A percentile compares a stretch with the other conserved stretches of the same genome.
These are phyloP conservation scores for Microglena sp. DNA, from an alignment of 139 green algal species.

Conservation along the genomic window DNA sequence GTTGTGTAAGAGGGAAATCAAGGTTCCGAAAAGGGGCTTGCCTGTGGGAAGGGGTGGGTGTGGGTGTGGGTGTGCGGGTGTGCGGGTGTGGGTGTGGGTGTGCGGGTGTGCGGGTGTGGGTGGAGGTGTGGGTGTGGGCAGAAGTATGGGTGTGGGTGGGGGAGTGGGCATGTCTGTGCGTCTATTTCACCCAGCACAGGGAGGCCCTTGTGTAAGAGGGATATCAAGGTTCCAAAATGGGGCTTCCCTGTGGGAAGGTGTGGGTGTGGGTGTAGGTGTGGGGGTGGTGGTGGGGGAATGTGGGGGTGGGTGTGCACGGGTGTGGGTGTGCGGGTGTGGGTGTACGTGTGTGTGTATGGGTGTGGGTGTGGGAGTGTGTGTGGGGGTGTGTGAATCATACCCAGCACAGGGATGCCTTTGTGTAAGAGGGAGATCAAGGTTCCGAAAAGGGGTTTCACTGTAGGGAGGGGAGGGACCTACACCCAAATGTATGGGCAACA, in stretches of 20 bases:
- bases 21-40: conserved; percentile 94
- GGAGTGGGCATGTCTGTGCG: too few relatives aligned
- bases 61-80: too few relatives aligned
- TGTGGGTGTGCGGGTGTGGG: conserved; percentile 4
- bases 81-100: conserved; percentile 6
- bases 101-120: too few relatives aligned
- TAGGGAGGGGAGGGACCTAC: too few relatives aligned
- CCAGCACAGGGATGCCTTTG: too few relatives aligned
- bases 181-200: conserved; percentile 93
- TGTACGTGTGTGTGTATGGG: not conserved
- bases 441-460: conserved; percentile 4
- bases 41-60: conserved; percentile 45
- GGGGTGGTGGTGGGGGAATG: not conserved
- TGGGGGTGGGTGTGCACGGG: not conserved
- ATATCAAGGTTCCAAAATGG: conserved; percentile 92
- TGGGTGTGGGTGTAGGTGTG: conserved; percentile 4
- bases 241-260: conserved; percentile 75
- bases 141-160: too few relatives aligned
- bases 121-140: too few relatives aligned
- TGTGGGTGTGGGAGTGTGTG: too few relatives aligned
- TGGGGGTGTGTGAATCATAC: too few relatives aligned
- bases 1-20: conserved; percentile 83
- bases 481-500: too few relatives aligned
- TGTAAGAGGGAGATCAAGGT: not conserved
- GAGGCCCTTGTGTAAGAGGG: conserved; percentile 74